Percentiles rank a stretch among this genome's conserved stretches.
Evolutionary conservation across 352 stramenopile genomes (phyloP).

Genomic region (Pythium biforme): DNA sequence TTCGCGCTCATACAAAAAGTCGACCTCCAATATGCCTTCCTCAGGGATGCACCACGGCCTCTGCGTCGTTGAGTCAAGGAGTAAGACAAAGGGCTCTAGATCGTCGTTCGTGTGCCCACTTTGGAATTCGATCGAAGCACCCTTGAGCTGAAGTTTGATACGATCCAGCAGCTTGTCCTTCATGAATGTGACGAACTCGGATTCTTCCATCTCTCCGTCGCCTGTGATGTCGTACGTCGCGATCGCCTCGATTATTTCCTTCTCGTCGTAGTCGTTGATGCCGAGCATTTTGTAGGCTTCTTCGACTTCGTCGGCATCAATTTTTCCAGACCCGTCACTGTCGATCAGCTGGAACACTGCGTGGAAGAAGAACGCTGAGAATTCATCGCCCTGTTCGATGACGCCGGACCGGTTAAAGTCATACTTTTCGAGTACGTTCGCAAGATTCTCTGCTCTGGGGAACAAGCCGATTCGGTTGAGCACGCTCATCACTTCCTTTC

Average conservation of each 20-base stretch:
- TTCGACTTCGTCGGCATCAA: slow-evolving; percentile 72
- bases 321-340: slow-evolving; percentile 65
- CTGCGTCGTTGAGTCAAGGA: slow-evolving; percentile 58
- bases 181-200: slow-evolving; percentile 85
- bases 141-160: slow-evolving; percentile 48
- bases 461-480: slow-evolving; percentile 70
- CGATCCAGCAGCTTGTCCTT: slow-evolving; percentile 56
- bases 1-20: slow-evolving; percentile 81
- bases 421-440: slow-evolving; percentile 42
- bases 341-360: slow-evolving; percentile 80
- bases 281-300: slow-evolving; percentile 74
- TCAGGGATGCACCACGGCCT: slow-evolving; percentile 67
- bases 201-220: slow-evolving; percentile 77
- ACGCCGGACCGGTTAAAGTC: slow-evolving; percentile 53
- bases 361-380: slow-evolving; percentile 70
- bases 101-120: not conserved
- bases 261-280: slow-evolving; percentile 52
- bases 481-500: slow-evolving; percentile 54
- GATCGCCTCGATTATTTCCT: slow-evolving; percentile 65
- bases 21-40: slow-evolving; percentile 58
- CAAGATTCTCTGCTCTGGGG: slow-evolving; percentile 47
- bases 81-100: slow-evolving; percentile 17
- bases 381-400: slow-evolving; percentile 51
- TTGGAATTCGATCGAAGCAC: not conserved
- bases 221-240: slow-evolving; percentile 71